Evolutionary conservation across 2,329 filamentous ascomycete genomes (phyloP).

Genomic region (Chaetoscypha palmicola): DNA sequence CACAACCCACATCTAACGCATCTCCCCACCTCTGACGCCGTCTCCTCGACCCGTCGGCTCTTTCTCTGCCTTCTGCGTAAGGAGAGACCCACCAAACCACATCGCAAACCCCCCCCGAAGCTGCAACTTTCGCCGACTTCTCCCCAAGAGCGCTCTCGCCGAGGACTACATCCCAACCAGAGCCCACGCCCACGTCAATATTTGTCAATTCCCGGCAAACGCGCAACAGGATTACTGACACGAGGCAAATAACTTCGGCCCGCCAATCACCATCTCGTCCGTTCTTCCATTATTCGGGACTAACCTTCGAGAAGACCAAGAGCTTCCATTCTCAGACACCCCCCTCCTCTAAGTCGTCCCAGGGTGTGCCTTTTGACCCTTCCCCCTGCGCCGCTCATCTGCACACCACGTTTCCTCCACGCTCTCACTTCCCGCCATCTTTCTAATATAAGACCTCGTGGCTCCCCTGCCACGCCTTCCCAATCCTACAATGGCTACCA

Average conservation of each 20-base stretch:
- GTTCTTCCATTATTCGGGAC: background rate
- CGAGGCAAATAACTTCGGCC: background rate
- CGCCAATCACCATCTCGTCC: conserved; percentile 3
- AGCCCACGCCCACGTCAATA: background rate
- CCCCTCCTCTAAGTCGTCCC: conserved; percentile 2
- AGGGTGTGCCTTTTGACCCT: background rate
- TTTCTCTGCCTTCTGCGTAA: background rate
- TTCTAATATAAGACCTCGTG: conserved; percentile 18
- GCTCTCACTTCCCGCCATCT: conserved; percentile 1
- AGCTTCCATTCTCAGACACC: background rate
- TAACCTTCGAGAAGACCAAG: conserved; percentile 7
- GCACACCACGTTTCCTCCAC: conserved; percentile 6
- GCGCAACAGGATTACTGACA: background rate
- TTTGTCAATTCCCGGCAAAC: no score
- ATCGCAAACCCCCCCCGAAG: background rate
- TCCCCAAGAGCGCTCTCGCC: background rate
- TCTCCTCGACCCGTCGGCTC: background rate
- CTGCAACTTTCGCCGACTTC: no score
- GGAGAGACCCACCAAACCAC: background rate
- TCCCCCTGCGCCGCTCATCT: conserved; percentile 1
- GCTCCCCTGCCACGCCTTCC: conserved; percentile 12
- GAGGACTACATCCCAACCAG: background rate
- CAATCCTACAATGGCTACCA: conserved; percentile 27
- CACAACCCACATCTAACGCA: background rate
- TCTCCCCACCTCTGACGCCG: background rate